Conservation (phyloP, 306 rosid species). For the Acacia crassicarpa region DNA sequence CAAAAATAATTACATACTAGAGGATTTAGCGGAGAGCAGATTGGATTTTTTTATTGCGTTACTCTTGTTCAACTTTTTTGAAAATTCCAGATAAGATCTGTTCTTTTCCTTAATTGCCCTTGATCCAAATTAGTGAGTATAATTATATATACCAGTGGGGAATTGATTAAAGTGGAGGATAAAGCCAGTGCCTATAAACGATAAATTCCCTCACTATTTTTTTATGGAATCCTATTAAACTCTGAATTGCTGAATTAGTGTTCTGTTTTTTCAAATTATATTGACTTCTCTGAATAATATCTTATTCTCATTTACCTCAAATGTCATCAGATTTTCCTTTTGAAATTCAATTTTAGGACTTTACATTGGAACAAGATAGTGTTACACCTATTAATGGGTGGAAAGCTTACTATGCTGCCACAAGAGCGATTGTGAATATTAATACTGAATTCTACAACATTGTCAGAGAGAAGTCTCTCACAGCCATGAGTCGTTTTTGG, state of each 20-base stretch:
- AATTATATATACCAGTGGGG: neutral
- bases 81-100: neutral
- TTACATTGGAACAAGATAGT: conserved; percentile 85
- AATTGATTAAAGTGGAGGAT: neutral
- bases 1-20: neutral
- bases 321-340: neutral
- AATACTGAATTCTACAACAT: conserved; percentile 86
- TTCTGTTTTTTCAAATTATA: neutral
- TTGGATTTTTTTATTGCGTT: neutral
- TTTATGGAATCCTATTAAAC: neutral
- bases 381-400: conserved; percentile 86
- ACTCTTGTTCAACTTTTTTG: neutral
- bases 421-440: conserved; percentile 79
- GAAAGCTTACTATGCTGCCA: conserved; percentile 99
- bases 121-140: neutral
- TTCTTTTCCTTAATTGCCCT: neutral
- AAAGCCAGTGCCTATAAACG: neutral
- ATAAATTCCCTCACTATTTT: neutral
- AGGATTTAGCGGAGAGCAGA: conserved; percentile 16
- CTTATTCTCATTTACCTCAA: neutral
- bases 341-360: conserved; percentile 59
- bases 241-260: neutral
- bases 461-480: conserved; percentile 71
- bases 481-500: conserved; percentile 92
- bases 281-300: neutral